phyloP scores from a whole-genome alignment of 169 alveolate genomes.

The Plasmodium inui region DNA sequence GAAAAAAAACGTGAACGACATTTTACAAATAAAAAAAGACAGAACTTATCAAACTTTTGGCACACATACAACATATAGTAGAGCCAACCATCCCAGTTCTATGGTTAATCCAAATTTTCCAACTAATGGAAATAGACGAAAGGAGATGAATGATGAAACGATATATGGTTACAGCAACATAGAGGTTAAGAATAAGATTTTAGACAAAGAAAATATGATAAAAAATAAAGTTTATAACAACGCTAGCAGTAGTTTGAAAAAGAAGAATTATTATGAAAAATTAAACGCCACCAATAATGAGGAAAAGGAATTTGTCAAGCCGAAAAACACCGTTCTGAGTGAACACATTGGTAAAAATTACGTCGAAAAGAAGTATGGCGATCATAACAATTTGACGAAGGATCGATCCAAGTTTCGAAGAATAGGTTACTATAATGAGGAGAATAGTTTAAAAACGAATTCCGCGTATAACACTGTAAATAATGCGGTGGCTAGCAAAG shows the following conservation, averaged over 20 bases:
- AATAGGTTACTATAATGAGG: conserved; percentile 39
- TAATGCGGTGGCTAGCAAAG: background rate
- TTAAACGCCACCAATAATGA: conserved; percentile 9
- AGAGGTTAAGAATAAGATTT: conserved; percentile 2
- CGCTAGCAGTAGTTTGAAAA: conserved; percentile 20
- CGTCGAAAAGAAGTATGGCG: conserved; percentile 17
- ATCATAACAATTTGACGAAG: conserved; percentile 10
- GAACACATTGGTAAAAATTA: conserved; percentile 34
- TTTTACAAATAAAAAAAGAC: conserved; percentile 26
- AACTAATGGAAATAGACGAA: conserved; percentile 25
- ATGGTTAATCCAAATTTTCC: background rate
- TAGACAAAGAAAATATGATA: conserved; percentile 39
- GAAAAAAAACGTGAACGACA: conserved; percentile 15
- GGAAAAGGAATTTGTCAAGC: conserved; percentile 42
- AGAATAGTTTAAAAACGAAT: conserved; percentile 4
- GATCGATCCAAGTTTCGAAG: conserved; percentile 49
- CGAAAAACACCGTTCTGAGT: background rate
- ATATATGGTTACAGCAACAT: conserved; percentile 36
- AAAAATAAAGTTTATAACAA: conserved; percentile 25
- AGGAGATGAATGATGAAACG: conserved; percentile 27
- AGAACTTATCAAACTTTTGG: conserved; percentile 19
- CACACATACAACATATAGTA: background rate
- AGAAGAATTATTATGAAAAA: conserved; percentile 56
- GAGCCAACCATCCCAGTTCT: background rate
- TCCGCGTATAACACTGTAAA: conserved; percentile 10